Evolutionary conservation across 2,329 filamentous ascomycete species (phyloP), one percentile per base, ranked within the genome.

Genomic region (Colletotrichum cereale): DNA sequence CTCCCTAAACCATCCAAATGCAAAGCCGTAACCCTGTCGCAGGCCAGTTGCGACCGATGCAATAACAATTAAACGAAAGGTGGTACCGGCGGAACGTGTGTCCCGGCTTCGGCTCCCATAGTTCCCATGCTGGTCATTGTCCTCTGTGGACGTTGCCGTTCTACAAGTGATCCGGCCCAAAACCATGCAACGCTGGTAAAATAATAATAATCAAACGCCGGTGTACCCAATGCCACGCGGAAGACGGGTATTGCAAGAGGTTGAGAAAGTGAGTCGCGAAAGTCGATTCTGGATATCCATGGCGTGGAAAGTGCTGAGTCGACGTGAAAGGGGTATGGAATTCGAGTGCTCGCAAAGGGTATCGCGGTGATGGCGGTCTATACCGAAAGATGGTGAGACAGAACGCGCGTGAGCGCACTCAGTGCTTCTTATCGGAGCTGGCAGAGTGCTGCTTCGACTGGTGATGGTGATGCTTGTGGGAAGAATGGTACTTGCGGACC

Each of bases 401-500:
- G 34, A 53, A 34, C 8, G 3, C 21, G 6, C 21, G n/a, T 29
- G 34, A 2, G 40, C 48, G 34, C 47, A 48, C 61, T 73, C 65
- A 72, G 61, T 72, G 72, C 60, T 73, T 72, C 60, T 73, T 73
- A 16, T 73, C 72, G 34, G 63, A 68, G 60, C 63, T 56, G 18
- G 42, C 16, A 26, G 47, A 42, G 69, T 73, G 72, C 31, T 73
- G 72, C 31, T 48, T 36, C 48, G 60, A 52, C 18, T 70, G 60
- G 61, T 72, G 70, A 47, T 72, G 69, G 18, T 71, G 64, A 40
- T 72, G 70, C 47, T 72, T 64, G 48, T 71, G 70, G 21, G 70
- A 72, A 21, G 70, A 72, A 61, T 72, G 63, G 29, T 73, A 68
- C 44, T 73, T 73, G 64, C 72, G 72, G 38, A 73, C 68, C 72